Evolutionary conservation across 176 grass and related monocot species (phyloP).

Genomic region (Oryza glumipatula): DNA sequence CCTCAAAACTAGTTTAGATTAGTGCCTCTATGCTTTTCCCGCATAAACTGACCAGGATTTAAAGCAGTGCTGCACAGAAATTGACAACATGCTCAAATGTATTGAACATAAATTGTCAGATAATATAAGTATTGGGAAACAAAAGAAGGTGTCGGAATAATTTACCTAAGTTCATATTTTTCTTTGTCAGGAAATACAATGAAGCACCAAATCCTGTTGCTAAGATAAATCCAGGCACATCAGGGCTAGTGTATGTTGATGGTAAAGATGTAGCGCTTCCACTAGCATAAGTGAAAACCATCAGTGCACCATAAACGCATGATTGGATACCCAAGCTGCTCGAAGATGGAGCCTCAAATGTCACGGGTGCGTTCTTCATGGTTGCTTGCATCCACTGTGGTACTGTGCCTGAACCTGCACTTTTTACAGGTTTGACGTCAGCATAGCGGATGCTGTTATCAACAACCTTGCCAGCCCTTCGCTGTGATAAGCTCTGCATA

Average conservation of each 20-base stretch:
- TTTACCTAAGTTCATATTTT: conserved; percentile 88
- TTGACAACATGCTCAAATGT: background rate
- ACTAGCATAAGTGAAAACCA: conserved; percentile 84
- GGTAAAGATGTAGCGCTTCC: conserved; percentile 68
- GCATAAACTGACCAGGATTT: background rate
- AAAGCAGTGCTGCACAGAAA: background rate
- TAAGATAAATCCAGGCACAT: conserved; percentile 80
- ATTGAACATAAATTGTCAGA: background rate
- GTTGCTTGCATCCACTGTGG: conserved; percentile 79
- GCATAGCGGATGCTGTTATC: conserved; percentile 80
- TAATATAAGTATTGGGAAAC: background rate
- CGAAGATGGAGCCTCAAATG: conserved; percentile 67
- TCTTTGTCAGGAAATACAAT: conserved; percentile 92
- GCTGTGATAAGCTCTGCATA: conserved; percentile 82
- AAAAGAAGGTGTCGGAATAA: background rate
- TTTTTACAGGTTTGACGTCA: conserved; percentile 84
- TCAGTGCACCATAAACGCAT: conserved; percentile 80
- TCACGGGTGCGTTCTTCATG: conserved; percentile 69
- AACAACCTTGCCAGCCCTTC: conserved; percentile 88
- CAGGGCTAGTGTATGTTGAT: conserved; percentile 62
- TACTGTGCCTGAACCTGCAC: conserved; percentile 42
- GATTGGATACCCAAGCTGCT: conserved; percentile 71
- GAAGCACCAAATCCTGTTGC: conserved; percentile 88
- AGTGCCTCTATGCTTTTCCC: background rate
- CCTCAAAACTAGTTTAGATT: background rate